Conservation (phyloP, 306 rosid species). For the Clitoria ternatea region DNA sequence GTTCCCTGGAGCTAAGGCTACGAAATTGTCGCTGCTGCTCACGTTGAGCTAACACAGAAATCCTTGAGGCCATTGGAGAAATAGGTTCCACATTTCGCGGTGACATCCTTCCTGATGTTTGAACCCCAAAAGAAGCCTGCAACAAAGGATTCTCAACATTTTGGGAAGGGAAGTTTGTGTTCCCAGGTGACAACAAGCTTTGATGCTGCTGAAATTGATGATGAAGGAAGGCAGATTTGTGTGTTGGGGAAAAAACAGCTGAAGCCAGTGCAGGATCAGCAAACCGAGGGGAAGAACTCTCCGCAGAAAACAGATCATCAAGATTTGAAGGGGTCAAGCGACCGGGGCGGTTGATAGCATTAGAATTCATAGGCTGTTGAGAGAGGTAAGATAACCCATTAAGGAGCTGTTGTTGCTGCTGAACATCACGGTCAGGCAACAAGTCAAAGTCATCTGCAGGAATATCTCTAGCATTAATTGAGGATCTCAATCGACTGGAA, state of each 20-base stretch:
- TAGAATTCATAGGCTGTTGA: slow-evolving; percentile 50
- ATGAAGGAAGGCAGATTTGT: slow-evolving; percentile 59
- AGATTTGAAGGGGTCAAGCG: slow-evolving; percentile 66
- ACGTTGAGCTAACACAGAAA: slow-evolving; percentile 59
- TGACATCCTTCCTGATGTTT: slow-evolving; percentile 68
- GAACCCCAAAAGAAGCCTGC: slow-evolving; percentile 57
- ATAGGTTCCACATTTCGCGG: slow-evolving; percentile 65
- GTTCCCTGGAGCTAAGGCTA: slow-evolving; percentile 71
- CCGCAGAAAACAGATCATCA: slow-evolving; percentile 71
- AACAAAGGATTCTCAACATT: slow-evolving; percentile 45
- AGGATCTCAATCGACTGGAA: slow-evolving; percentile 68
- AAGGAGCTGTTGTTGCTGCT: slow-evolving; percentile 49
- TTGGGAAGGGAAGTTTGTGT: slow-evolving; percentile 52
- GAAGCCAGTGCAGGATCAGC: slow-evolving; percentile 55
- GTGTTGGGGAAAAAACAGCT: slow-evolving; percentile 63
- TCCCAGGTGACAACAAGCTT: slow-evolving; percentile 61
- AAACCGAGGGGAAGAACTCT: slow-evolving; percentile 63
- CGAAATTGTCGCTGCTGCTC: slow-evolving; percentile 70
- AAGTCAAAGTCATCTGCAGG: slow-evolving; percentile 49
- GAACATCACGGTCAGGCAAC: slow-evolving; percentile 52
- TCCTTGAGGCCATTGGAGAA: slow-evolving; percentile 55
- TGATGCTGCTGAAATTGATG: slow-evolving; percentile 78
- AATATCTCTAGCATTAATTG: slow-evolving; percentile 61
- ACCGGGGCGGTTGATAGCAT: slow-evolving; percentile 51
- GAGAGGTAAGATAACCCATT: slow-evolving; percentile 51